Percentiles rank a stretch among this genome's conserved stretches.
Conservation (phyloP, 805 yeast genomes). For the Saccharomycopsis lassenensis region DNA sequence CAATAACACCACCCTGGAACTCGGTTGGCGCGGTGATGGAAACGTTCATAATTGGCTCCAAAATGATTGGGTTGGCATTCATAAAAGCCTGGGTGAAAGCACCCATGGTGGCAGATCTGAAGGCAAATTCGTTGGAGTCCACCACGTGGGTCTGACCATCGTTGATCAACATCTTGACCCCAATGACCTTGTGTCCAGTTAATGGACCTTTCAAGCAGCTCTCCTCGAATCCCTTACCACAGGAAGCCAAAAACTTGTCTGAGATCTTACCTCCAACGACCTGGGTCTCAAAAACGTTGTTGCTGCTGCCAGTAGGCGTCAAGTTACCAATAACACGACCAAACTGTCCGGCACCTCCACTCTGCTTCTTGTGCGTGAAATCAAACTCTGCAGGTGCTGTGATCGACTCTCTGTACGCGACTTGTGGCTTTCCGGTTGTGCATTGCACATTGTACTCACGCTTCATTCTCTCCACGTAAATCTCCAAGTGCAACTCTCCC, state of each 20-base stretch:
- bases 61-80: slow-evolving; percentile 72
- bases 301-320: slow-evolving; percentile 47
- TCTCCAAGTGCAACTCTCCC: slow-evolving; percentile 97
- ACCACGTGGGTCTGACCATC: slow-evolving; percentile 98
- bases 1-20: slow-evolving; percentile 90
- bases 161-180: slow-evolving; percentile 84
- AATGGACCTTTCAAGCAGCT: slow-evolving; percentile 93
- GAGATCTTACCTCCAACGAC: slow-evolving; percentile 96
- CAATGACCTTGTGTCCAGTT: slow-evolving; percentile 87
- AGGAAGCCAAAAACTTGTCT: slow-evolving; percentile 87
- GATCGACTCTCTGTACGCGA: slow-evolving; percentile 92
- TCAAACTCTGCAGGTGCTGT: slow-evolving; percentile 66
- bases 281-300: slow-evolving; percentile 71
- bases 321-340: slow-evolving; percentile 90
- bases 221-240: slow-evolving; percentile 93
- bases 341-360: slow-evolving; percentile 99
- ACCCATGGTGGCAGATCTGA: slow-evolving; percentile 81
- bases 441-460: slow-evolving; percentile 96
- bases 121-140: slow-evolving; percentile 92
- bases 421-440: slow-evolving; percentile 94
- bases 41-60: slow-evolving; percentile 95
- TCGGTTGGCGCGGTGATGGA: slow-evolving; percentile 91
- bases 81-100: slow-evolving; percentile 90
- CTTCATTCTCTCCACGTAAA: slow-evolving; percentile 95
- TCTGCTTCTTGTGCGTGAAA: slow-evolving; percentile 92